Evolutionary conservation across 2,329 filamentous ascomycete species (phyloP).

Genomic region (Pyricularia pennisetigena): DNA sequence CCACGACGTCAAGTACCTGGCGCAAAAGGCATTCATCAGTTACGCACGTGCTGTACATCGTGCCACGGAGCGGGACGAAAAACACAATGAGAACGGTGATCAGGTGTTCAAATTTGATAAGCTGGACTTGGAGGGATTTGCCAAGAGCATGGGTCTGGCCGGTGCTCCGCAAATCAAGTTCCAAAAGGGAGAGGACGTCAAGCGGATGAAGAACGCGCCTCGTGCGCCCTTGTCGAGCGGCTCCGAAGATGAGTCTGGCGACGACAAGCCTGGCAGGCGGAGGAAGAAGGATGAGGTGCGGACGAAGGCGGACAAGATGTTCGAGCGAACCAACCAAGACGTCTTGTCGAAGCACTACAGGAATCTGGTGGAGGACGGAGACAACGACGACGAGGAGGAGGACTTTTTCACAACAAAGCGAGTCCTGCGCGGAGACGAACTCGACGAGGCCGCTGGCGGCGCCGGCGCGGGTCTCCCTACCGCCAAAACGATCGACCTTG

Average conservation of each 20-base stretch:
- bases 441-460: constrained; percentile 39
- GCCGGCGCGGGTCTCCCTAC: constrained; percentile 26
- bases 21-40: constrained; percentile 89
- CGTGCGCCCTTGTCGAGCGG: constrained; percentile 56
- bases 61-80: background rate
- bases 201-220: constrained; percentile 78
- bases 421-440: constrained; percentile 63
- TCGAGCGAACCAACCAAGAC: constrained; percentile 92
- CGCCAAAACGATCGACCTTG: constrained; percentile 54
- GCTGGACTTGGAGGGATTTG: constrained; percentile 77
- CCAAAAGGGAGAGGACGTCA: constrained; percentile 79
- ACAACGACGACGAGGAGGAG: constrained; percentile 52
- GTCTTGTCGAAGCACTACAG: constrained; percentile 89
- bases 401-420: constrained; percentile 88
- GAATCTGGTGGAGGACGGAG: constrained; percentile 56
- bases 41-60: constrained; percentile 64
- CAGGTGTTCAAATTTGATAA: constrained; percentile 79
- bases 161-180: constrained; percentile 92
- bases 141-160: constrained; percentile 75
- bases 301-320: constrained; percentile 97
- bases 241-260: constrained; percentile 42
- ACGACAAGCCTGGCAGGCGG: constrained; percentile 32
- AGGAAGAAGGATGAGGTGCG: constrained; percentile 65
- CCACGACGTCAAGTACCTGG: constrained; percentile 85
- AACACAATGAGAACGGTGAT: constrained; percentile 79